Evolutionary conservation across 345 rosid genomes (phyloP).

Genomic region (Ceriops tagal): DNA sequence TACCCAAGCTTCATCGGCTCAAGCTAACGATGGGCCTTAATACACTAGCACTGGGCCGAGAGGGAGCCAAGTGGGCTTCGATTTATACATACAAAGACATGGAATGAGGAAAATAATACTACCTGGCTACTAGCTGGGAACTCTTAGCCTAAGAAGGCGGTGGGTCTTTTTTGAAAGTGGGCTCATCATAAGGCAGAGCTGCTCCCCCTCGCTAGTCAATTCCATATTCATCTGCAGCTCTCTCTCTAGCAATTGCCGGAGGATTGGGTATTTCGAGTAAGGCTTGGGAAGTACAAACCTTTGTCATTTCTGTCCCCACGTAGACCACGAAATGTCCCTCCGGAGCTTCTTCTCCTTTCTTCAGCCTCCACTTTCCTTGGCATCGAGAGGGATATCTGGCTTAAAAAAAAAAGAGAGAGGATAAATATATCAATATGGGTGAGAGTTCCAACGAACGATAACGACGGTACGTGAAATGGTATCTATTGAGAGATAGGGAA

Average conservation of each 20-base stretch:
- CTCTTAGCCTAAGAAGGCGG: neutral
- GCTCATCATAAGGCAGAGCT: slow-evolving; percentile 26
- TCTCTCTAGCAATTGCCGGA: slow-evolving; percentile 27
- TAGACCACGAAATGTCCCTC: slow-evolving; percentile 38
- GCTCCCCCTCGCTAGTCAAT: slow-evolving; percentile 12
- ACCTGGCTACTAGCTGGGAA: neutral
- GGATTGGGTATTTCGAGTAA: slow-evolving; percentile 23
- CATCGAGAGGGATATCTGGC: neutral
- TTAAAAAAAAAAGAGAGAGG: too few relatives aligned
- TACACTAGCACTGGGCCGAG: too few relatives aligned
- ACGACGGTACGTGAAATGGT: neutral
- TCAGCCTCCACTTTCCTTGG: slow-evolving; percentile 18
- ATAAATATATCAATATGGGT: neutral
- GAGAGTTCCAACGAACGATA: too few relatives aligned
- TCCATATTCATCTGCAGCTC: slow-evolving; percentile 35
- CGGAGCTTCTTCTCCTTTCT: slow-evolving; percentile 22
- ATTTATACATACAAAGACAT: too few relatives aligned
- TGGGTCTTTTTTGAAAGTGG: slow-evolving; percentile 15
- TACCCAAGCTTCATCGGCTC: too few relatives aligned
- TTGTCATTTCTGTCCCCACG: slow-evolving; percentile 25
- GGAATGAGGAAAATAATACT: too few relatives aligned
- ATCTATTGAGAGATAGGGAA: slow-evolving; percentile 1
- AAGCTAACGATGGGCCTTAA: too few relatives aligned
- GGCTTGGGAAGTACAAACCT: slow-evolving; percentile 26
- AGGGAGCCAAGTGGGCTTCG: too few relatives aligned